These are phyloP conservation scores for Tetracentron sinense DNA, from an alignment of 164 flowering plant genomes.

Conservation along the genomic window DNA sequence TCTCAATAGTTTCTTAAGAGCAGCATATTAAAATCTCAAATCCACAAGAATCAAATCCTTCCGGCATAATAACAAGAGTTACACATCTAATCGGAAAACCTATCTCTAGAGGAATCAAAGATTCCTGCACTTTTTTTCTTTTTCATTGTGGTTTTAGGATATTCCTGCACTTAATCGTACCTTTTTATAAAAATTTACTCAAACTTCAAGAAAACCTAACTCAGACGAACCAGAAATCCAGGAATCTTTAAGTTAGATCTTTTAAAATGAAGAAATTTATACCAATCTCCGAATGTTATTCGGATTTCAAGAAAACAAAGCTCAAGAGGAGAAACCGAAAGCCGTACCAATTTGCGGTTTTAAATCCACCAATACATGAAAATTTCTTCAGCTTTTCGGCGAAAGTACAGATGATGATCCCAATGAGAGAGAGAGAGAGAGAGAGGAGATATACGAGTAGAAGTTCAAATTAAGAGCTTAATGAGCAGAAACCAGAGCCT, in stretches of 20 bases:
- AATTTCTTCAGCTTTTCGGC: not conserved
- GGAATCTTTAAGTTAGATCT: not conserved
- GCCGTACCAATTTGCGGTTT: not conserved
- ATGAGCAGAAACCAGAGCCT: not conserved
- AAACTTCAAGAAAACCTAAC: too few species aligned
- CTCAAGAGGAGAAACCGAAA: not conserved
- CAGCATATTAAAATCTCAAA: too few species aligned
- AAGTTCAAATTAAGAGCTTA: not conserved
- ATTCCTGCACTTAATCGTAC: too few species aligned
- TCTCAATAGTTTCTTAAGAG: too few species aligned
- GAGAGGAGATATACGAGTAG: not conserved
- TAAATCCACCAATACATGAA: not conserved
- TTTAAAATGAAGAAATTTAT: not conserved
- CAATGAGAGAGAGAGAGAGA: too few species aligned
- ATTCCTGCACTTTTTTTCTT: too few species aligned
- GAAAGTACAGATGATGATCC: not conserved
- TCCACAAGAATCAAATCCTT: too few species aligned
- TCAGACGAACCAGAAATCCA: not conserved
- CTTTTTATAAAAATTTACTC: too few species aligned
- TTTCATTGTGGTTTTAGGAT: too few species aligned
- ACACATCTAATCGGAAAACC: too few species aligned
- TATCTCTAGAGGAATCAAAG: too few species aligned
- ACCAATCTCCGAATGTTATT: not conserved
- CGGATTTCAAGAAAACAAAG: not conserved
- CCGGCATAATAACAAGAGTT: too few species aligned